Evolutionary conservation across 345 rosid genomes (phyloP), one percentile per base, ranked within the genome.

Genomic region (Arabidopsis thaliana): DNA sequence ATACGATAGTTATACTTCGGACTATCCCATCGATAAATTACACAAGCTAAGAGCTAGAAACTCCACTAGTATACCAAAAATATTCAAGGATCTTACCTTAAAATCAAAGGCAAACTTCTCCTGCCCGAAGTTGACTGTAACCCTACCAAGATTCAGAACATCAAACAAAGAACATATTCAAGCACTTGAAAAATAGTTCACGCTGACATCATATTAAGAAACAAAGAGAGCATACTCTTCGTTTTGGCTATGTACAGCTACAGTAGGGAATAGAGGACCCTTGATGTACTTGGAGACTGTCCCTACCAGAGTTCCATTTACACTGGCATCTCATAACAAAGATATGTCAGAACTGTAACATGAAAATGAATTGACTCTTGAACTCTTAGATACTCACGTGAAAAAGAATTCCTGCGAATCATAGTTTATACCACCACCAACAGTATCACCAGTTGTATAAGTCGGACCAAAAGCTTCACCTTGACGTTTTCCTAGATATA

Each of bases 381-480:
- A 36, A 22, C 55, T 13, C 24, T 37, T 16, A 16, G 20, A 16
- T 16, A 69, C 97, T 88, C 85, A 94, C 98, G 96, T 94, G 91
- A 94, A 94, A 82, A 94, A 89, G 79, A 89, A 85, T 58, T 89
- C 89, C 71, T 87, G 91, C 7, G 87, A 83, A 80, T 85, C 89
- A 83, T 88, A 91, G 85, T 94, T 94, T 53, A 94, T 90, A 82
- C 98, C 95, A 9, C 88, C 89, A 60, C 98, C 97, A 84, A 91
- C 91, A 1, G 73, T 87, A 86, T 94, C 98, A 45, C 87, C 84
- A 9, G 87, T 45, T 4, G 91, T 83, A 82, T 82, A 94, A 6
- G 91, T 83, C 52, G 96, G 96, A 60, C 96, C 97, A 70, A 88
- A 89, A 24, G 83, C 64, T 65, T 88, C 91, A 62, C 95, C 97